These are phyloP conservation scores for Acorus gramineus DNA, from an alignment of 106 monocot species.

Conservation along the genomic window DNA sequence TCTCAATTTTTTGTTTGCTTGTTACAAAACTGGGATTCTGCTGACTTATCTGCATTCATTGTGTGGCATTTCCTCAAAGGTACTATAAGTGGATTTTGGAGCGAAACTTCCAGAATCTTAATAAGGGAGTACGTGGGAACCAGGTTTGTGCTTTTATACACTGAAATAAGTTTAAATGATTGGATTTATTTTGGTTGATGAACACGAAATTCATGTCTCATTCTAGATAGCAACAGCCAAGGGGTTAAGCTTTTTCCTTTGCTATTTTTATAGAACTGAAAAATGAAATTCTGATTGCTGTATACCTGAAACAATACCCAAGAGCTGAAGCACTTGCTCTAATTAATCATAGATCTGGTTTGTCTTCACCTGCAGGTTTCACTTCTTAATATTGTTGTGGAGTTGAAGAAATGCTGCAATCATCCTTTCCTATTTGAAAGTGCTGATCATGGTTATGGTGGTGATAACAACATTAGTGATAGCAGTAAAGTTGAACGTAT, in stretches of 20 bases:
- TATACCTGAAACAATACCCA: too few relatives aligned
- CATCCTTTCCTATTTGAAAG: slow-evolving; percentile 99
- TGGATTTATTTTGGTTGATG: too few relatives aligned
- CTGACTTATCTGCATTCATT: background rate
- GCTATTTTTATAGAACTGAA: too few relatives aligned
- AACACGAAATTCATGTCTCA: too few relatives aligned
- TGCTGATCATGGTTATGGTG: slow-evolving; percentile 99
- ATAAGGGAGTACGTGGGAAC: slow-evolving; percentile 98
- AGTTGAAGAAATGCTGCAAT: slow-evolving; percentile 99
- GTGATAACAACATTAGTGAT: slow-evolving; percentile 64
- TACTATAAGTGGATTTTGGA: slow-evolving; percentile 99
- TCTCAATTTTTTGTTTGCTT: too few relatives aligned
- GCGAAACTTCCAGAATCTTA: slow-evolving; percentile 91
- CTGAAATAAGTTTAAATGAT: background rate
- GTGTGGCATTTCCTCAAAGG: slow-evolving; percentile 18
- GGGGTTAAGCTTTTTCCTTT: too few relatives aligned
- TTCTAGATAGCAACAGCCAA: too few relatives aligned
- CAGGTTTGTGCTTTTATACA: slow-evolving; percentile 40
- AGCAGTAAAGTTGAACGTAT: slow-evolving; percentile 91
- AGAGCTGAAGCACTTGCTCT: too few relatives aligned
- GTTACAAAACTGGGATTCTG: too few relatives aligned
- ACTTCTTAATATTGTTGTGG: slow-evolving; percentile 91
- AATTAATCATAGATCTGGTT: too few relatives aligned
- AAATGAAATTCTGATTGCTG: too few relatives aligned
- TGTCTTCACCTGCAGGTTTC: slow-evolving; percentile 64